Evolutionary conservation across 306 rosid species (phyloP), one percentile per base, ranked within the genome.

Genomic region (Inga oerstediana): DNA sequence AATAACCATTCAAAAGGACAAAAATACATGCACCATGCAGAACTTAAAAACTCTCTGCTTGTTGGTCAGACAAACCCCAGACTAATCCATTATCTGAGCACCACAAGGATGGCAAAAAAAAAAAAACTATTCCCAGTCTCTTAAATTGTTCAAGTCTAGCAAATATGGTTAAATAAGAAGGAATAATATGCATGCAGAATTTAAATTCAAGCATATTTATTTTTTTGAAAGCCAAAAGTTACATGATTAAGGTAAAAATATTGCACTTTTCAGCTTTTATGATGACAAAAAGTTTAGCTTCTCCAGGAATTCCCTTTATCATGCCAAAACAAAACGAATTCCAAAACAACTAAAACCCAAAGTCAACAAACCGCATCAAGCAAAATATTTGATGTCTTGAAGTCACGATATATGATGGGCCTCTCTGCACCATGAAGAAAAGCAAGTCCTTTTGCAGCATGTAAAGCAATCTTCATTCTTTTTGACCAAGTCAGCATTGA

Each of bases 391-490:
- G 99, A 96, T 34, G 99, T 89, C 97, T 96, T 96, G 90, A 96
- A 96, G 89, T 96, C 99, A 17, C 99, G 99, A 87, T 96, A 96
- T 85, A 94, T 96, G 82, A 89, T 93, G 39, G 98, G 93, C 74
- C 97, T 89, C 85, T 94, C 97, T 48, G 97, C 94, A 58, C 93
- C 97, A 83, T 96, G 99, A 85, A 96, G 99, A 91, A 94, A 96
- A 85, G 99, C 99, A 80, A 96, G 99, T 81, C 99, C 99, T 79
- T 85, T 94, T 72, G 99, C 99, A 66, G 95, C 94, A 86, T 94
- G 91, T 71, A 94, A 88, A 73, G 99, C 97, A 83, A 96, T 96
- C 93, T 96, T 96, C 97, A 94, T 91, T 91, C 99, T 88, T 87
- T 84, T 93, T 71, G 98, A 86, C 99, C 99, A 96, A 51, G 90